Percentiles rank a stretch among this genome's conserved stretches.
These are phyloP conservation scores for Fusarium virguliforme DNA, from an alignment of 2,329 filamentous ascomycete species.

Conservation along the genomic window DNA sequence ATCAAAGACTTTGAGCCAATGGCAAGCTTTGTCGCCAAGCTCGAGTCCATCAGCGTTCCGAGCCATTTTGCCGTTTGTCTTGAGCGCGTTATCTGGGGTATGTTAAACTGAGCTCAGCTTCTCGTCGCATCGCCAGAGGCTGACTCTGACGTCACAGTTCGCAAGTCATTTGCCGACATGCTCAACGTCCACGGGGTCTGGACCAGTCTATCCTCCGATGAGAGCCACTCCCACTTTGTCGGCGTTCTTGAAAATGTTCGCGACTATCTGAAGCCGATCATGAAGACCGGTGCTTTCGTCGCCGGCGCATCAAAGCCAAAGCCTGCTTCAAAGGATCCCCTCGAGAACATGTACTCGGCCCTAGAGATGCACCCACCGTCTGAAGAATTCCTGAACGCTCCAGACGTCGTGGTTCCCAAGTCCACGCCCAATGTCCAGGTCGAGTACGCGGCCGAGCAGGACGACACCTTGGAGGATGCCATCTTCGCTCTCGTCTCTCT, in stretches of 20 bases:
- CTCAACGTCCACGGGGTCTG: constrained; percentile 10
- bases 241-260: constrained; percentile 43
- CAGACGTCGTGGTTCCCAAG: constrained; percentile 11
- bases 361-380: constrained; percentile 40
- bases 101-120: background rate
- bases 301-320: constrained; percentile 3
- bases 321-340: background rate
- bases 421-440: background rate
- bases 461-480: constrained; percentile 20
- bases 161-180: constrained; percentile 31
- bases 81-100: constrained; percentile 38
- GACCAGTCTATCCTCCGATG: constrained; percentile 10
- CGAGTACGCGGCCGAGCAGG: constrained; percentile 34
- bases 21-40: constrained; percentile 32
- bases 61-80: constrained; percentile 26
- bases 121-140: background rate
- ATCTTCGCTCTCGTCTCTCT: constrained; percentile 34
- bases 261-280: constrained; percentile 35
- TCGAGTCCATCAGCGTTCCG: constrained; percentile 31
- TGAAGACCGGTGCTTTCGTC: constrained; percentile 21
- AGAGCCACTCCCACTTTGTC: constrained; percentile 39
- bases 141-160: constrained; percentile 16
- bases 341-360: constrained; percentile 32
- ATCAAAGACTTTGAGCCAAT: constrained; percentile 43
- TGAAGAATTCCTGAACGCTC: constrained; percentile 37